These are phyloP conservation scores for Cladosporium colombiae DNA, from an alignment of 2,329 filamentous ascomycete genomes.

Conservation along the genomic window DNA sequence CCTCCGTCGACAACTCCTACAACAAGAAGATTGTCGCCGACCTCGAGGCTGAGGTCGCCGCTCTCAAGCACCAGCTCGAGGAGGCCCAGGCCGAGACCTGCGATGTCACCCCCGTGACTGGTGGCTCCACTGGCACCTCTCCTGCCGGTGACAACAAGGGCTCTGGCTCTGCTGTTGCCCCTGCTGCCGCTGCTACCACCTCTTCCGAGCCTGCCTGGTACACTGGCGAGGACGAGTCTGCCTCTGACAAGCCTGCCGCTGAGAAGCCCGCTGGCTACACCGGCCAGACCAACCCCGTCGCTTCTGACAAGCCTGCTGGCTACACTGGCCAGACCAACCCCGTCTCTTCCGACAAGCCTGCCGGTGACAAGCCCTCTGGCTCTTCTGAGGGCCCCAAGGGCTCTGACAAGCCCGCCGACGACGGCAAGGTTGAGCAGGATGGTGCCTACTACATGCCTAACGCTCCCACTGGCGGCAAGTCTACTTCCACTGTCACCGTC, in stretches of 20 bases:
- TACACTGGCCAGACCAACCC: conserved; percentile 1
- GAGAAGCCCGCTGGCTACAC: not conserved
- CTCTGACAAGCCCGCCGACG: not conserved
- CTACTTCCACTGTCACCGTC: conserved; percentile 18
- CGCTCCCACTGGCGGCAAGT: conserved; percentile 9
- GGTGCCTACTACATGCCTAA: conserved; percentile 19
- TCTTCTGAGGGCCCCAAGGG: not conserved
- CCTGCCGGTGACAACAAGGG: conserved; percentile 55
- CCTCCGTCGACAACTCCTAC: conserved; percentile 16
- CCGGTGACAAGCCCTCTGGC: conserved; percentile 1
- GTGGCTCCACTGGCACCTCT: conserved; percentile 28
- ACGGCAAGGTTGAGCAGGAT: not conserved
- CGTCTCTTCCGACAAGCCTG: conserved; percentile 3
- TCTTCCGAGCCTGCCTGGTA: conserved; percentile 67
- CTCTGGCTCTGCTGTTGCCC: not conserved
- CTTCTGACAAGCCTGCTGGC: not conserved
- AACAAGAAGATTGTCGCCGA: conserved; percentile 20
- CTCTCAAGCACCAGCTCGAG: conserved; percentile 19
- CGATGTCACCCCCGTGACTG: conserved; percentile 7
- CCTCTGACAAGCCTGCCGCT: not conserved
- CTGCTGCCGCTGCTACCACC: conserved; percentile 66
- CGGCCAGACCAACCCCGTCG: not conserved
- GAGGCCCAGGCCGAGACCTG: conserved; percentile 16
- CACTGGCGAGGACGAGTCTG: conserved; percentile 21
- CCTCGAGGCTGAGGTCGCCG: conserved; percentile 20